phyloP scores from a whole-genome alignment of 768 basidiomycete genomes.

The Suillus sp. region DNA sequence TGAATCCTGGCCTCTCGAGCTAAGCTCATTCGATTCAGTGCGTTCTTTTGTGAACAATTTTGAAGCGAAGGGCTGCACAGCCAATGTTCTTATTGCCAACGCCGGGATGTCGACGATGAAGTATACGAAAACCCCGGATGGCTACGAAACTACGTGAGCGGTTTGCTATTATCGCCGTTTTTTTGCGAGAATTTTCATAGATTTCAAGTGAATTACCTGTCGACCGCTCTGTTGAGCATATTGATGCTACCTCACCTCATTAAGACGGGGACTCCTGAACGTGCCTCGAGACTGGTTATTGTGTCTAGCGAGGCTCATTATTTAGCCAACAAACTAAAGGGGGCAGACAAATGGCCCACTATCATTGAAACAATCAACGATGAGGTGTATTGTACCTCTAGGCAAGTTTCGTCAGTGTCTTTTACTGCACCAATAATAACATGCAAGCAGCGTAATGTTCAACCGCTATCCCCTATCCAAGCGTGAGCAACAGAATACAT shows the following conservation, averaged over 20 bases:
- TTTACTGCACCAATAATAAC: slow-evolving; percentile 9
- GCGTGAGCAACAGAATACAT: slow-evolving; percentile 14
- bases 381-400: slow-evolving; percentile 29
- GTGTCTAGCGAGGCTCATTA: slow-evolving; percentile 35
- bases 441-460: slow-evolving; percentile 23
- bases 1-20: slow-evolving; percentile 38
- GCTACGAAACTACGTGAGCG: slow-evolving; percentile 39
- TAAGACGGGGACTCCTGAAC: slow-evolving; percentile 26
- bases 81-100: slow-evolving; percentile 36
- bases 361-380: slow-evolving; percentile 34
- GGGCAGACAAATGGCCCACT: slow-evolving; percentile 19
- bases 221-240: slow-evolving; percentile 37
- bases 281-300: slow-evolving; percentile 32
- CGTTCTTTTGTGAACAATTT: slow-evolving; percentile 32
- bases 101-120: slow-evolving; percentile 25
- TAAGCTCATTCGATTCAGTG: slow-evolving; percentile 36
- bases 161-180: not conserved
- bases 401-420: slow-evolving; percentile 18
- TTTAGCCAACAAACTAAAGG: slow-evolving; percentile 15
- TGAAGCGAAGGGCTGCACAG: slow-evolving; percentile 28
- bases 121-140: slow-evolving; percentile 34
- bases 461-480: slow-evolving; percentile 31
- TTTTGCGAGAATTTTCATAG: slow-evolving; percentile 17
- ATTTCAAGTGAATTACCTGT: slow-evolving; percentile 39
- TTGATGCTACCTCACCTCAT: slow-evolving; percentile 38